phyloP scores from a whole-genome alignment of 441 rosid genomes.

The Biscutella laevigata region DNA sequence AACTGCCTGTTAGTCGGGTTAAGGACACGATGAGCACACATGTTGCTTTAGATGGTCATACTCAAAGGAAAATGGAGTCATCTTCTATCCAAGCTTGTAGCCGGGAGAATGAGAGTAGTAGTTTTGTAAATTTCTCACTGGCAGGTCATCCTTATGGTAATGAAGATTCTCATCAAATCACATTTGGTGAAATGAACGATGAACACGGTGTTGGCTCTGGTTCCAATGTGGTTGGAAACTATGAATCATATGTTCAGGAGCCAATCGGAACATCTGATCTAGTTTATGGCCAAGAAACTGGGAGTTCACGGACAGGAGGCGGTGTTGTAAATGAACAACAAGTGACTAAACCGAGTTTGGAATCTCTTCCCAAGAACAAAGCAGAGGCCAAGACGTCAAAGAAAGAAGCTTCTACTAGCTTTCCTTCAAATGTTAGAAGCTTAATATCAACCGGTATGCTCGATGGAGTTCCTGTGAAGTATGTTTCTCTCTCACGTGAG shows the following conservation, averaged over 20 bases:
- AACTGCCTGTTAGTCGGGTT: constrained; percentile 51
- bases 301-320: constrained; percentile 12
- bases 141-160: constrained; percentile 45
- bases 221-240: constrained; percentile 33
- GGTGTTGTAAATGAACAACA: constrained; percentile 28
- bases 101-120: constrained; percentile 32
- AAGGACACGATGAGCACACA: constrained; percentile 35
- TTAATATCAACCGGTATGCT: constrained; percentile 52
- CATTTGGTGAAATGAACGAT: constrained; percentile 52
- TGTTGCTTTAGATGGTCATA: constrained; percentile 26
- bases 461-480: constrained; percentile 71
- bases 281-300: constrained; percentile 29
- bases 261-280: constrained; percentile 32
- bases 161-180: constrained; percentile 45
- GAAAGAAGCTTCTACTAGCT: constrained; percentile 57
- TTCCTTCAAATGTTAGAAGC: constrained; percentile 74
- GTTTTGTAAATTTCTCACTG: constrained; percentile 34
- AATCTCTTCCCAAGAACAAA: constrained; percentile 41
- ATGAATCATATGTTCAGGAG: constrained; percentile 32
- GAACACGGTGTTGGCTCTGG: constrained; percentile 39
- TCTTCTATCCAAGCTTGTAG: constrained; percentile 35
- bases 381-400: constrained; percentile 39
- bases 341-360: constrained; percentile 36
- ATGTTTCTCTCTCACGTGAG: constrained; percentile 57
- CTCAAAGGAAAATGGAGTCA: constrained; percentile 28